Conservation (phyloP, 192 early-diverging fungal genomes). For the Entomortierella beljakovae region DNA sequence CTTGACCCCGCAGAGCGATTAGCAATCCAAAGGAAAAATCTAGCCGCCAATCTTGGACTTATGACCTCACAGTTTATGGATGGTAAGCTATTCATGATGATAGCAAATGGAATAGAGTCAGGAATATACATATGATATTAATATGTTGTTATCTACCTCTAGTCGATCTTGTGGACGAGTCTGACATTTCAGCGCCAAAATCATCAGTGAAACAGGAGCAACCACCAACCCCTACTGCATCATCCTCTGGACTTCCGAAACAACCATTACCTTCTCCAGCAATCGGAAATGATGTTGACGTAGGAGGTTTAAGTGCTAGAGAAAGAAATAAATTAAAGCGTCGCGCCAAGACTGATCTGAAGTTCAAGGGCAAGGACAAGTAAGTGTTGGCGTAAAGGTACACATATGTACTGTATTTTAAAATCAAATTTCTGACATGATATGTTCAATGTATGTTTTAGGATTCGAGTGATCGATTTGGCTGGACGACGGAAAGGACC, state of each 20-base stretch:
- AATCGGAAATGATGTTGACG: conserved; percentile 59
- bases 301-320: conserved; percentile 88
- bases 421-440: background rate
- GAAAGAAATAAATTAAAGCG: conserved; percentile 92
- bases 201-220: conserved; percentile 35
- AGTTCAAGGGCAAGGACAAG: conserved; percentile 81
- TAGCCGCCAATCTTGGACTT: conserved; percentile 83
- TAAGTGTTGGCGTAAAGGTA: conserved; percentile 18
- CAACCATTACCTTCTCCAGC: conserved; percentile 28
- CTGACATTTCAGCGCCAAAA: conserved; percentile 69
- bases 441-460: background rate
- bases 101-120: background rate
- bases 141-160: background rate
- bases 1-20: conserved; percentile 87
- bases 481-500: conserved; percentile 38
- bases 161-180: conserved; percentile 90
- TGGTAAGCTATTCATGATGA: conserved; percentile 54
- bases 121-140: too few species aligned
- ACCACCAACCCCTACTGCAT: conserved; percentile 30
- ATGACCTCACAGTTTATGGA: conserved; percentile 91
- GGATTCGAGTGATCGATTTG: conserved; percentile 62
- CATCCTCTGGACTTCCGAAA: conserved; percentile 1
- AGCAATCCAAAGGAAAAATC: conserved; percentile 82
- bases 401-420: background rate
- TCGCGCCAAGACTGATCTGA: conserved; percentile 83